These are phyloP conservation scores for Leucoagaricus sp. DNA, from an alignment of 1,284 basidiomycete species.

Conservation along the genomic window DNA sequence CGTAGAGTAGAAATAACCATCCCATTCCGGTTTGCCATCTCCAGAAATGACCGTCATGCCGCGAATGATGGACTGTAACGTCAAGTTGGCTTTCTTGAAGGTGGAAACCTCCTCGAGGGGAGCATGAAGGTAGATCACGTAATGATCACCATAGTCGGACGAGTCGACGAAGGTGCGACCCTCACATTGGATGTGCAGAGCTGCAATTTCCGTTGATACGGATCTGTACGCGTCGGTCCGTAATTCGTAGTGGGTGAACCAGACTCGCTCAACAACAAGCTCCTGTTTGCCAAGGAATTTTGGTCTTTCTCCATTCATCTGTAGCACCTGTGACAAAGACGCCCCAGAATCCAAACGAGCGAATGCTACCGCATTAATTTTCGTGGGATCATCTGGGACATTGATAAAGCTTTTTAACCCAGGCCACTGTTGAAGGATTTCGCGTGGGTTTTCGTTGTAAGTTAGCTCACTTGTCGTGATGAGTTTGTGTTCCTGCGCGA, in stretches of 20 bases:
- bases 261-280: slow-evolving; percentile 33
- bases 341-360: slow-evolving; percentile 25
- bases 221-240: slow-evolving; percentile 13
- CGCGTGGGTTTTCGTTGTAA: slow-evolving; percentile 32
- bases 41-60: slow-evolving; percentile 37
- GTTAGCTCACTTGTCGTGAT: slow-evolving; percentile 33
- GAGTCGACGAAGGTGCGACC: slow-evolving; percentile 25
- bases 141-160: slow-evolving; percentile 30
- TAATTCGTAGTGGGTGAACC: slow-evolving; percentile 24
- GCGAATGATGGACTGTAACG: slow-evolving; percentile 36
- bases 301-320: slow-evolving; percentile 28
- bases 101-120: slow-evolving; percentile 32
- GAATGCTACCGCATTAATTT: slow-evolving; percentile 32
- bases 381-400: slow-evolving; percentile 27
- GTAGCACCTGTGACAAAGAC: slow-evolving; percentile 21
- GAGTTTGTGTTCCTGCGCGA: slow-evolving; percentile 25
- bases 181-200: slow-evolving; percentile 16
- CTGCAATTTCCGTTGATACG: slow-evolving; percentile 23
- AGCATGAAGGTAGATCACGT: slow-evolving; percentile 42
- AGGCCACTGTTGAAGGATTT: slow-evolving; percentile 31
- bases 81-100: slow-evolving; percentile 37
- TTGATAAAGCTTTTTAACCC: slow-evolving; percentile 33
- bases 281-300: slow-evolving; percentile 33
- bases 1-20: slow-evolving; percentile 43
- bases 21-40: slow-evolving; percentile 41